These are phyloP conservation scores for Halophytophthora batemanensis DNA, from an alignment of 352 stramenopile genomes.

Conservation along the genomic window DNA sequence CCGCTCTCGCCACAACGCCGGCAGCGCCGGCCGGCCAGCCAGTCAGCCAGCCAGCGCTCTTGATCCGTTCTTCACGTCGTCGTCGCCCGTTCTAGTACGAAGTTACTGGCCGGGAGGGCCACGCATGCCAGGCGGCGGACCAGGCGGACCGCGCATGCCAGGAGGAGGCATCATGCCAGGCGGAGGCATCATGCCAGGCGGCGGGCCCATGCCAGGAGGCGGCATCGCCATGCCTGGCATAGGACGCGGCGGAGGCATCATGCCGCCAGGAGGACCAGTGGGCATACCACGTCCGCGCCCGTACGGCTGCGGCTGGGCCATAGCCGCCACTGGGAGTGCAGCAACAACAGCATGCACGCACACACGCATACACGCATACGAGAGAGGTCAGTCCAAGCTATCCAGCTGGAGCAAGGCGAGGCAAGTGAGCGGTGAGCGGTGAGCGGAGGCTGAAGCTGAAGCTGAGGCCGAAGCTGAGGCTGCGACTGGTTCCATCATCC, in stretches of 20 bases:
- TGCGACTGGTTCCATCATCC: slow-evolving; percentile 62
- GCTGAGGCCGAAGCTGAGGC: background rate
- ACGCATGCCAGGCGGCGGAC: slow-evolving; percentile 56
- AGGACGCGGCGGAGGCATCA: slow-evolving; percentile 60
- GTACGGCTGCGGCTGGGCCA: slow-evolving; percentile 78
- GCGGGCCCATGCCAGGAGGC: slow-evolving; percentile 63
- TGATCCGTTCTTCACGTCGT: slow-evolving; percentile 5
- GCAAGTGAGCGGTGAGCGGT: background rate
- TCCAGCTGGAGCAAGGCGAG: slow-evolving; percentile 2
- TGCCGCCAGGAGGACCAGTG: slow-evolving; percentile 39
- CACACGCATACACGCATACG: slow-evolving; percentile 2
- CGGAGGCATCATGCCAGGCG: slow-evolving; percentile 59
- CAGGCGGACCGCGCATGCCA: slow-evolving; percentile 48
- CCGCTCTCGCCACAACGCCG: background rate
- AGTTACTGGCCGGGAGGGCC: slow-evolving; percentile 70
- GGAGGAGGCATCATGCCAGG: slow-evolving; percentile 71
- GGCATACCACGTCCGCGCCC: slow-evolving; percentile 74
- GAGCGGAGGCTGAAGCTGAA: background rate
- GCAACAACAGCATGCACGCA: background rate
- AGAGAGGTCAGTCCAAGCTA: slow-evolving; percentile 6
- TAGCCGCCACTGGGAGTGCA: slow-evolving; percentile 55
- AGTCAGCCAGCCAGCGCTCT: slow-evolving; percentile 3
- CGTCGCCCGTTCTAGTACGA: slow-evolving; percentile 1
- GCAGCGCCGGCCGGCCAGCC: background rate
- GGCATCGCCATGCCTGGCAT: slow-evolving; percentile 66